Evolutionary conservation across 108 stramenopile species (phyloP).

Genomic region (Skeletonema marinoi): DNA sequence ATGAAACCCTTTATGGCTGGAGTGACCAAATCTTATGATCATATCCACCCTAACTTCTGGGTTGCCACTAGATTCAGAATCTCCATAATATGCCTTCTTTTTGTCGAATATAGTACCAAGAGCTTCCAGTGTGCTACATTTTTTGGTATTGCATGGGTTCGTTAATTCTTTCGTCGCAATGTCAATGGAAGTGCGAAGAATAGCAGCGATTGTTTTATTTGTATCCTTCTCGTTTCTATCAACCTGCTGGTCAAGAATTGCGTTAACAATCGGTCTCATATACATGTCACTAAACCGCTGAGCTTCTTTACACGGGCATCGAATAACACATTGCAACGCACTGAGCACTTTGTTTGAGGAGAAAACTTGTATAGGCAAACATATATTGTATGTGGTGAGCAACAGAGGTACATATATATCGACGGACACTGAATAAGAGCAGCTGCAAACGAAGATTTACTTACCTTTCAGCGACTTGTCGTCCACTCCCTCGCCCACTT

Average conservation of each 20-base stretch:
- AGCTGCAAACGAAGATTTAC: neutral
- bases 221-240: neutral
- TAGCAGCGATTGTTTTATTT: neutral
- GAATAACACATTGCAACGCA: neutral
- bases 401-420: neutral
- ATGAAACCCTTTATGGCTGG: neutral
- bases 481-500: neutral
- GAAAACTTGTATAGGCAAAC: neutral
- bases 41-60: neutral
- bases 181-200: neutral
- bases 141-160: no score
- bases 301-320: neutral
- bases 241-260: neutral
- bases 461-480: neutral
- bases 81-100: neutral
- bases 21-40: constrained; percentile 1
- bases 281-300: neutral
- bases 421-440: no score
- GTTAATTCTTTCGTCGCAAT: neutral
- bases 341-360: neutral
- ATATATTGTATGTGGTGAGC: neutral
- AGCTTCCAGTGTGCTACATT: neutral
- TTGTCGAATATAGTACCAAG: constrained; percentile 3
- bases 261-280: neutral
- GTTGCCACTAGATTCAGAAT: neutral